Conservation (phyloP, 768 basidiomycete species). For the Punctularia strigosozonata region DNA sequence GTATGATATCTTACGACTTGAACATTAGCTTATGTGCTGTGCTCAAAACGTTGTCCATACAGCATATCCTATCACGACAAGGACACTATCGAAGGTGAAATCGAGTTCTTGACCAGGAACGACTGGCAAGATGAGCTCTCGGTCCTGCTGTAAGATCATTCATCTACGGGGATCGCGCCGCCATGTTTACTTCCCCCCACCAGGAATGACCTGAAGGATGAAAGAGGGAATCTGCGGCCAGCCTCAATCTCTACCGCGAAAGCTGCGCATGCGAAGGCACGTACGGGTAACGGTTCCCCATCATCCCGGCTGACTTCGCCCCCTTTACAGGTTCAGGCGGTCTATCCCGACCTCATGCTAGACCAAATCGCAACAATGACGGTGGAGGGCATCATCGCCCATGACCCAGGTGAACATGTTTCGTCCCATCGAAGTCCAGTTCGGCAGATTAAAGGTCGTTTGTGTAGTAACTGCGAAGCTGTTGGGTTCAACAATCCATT, state of each 20-base stretch:
- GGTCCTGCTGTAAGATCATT: conserved; percentile 45
- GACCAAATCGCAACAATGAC: conserved; percentile 38
- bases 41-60: no score
- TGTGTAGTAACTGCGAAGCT: conserved; percentile 29
- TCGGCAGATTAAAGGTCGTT: not conserved
- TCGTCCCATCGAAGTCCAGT: conserved; percentile 2
- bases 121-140: conserved; percentile 50
- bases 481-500: conserved; percentile 41
- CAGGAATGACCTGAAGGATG: no score
- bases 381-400: conserved; percentile 36
- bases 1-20: no score
- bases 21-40: no score
- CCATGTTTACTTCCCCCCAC: no score
- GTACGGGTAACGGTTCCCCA: no score
- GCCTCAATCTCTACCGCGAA: no score
- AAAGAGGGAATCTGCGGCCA: no score
- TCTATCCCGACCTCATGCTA: conserved; percentile 40
- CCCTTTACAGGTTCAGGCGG: conserved; percentile 39
- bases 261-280: no score
- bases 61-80: conserved; percentile 48
- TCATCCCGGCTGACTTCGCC: no score
- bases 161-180: conserved; percentile 48
- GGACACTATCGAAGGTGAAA: conserved; percentile 43
- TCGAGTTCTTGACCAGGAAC: conserved; percentile 40
- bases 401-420: conserved; percentile 28